Conservation (phyloP, 768 basidiomycete genomes). For the Podaxis mareebaensis region DNA sequence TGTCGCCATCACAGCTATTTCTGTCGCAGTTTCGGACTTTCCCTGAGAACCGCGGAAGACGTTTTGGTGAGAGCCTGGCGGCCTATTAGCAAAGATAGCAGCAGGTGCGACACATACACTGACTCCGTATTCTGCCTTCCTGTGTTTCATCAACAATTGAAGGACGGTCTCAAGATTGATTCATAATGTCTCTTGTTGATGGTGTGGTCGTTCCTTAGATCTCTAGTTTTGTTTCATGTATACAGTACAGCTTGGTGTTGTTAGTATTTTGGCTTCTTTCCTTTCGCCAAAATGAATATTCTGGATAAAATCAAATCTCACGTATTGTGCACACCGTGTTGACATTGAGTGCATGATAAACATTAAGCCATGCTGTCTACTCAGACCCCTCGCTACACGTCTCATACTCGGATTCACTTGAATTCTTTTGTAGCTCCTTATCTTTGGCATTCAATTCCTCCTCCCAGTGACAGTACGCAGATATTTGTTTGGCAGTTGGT, state of each 20-base stretch:
- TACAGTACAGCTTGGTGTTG: no score
- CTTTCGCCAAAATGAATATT: neutral
- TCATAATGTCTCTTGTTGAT: neutral
- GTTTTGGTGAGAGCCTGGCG: slow-evolving; percentile 72
- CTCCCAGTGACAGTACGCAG: neutral
- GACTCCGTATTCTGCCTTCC: slow-evolving; percentile 60
- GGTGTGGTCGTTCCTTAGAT: no score
- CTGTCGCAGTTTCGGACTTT: slow-evolving; percentile 79
- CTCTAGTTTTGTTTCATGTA: no score
- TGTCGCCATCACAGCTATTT: slow-evolving; percentile 53
- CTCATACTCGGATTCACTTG: neutral
- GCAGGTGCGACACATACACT: slow-evolving; percentile 84
- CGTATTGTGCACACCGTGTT: neutral
- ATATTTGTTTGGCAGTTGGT: neutral
- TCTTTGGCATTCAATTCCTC: neutral
- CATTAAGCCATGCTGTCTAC: neutral
- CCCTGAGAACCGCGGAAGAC: no score
- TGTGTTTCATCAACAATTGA: neutral
- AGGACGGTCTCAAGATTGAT: neutral
- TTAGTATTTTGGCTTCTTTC: neutral
- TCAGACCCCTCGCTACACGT: neutral
- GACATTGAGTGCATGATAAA: neutral
- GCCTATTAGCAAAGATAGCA: slow-evolving; percentile 76
- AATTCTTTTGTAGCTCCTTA: neutral
- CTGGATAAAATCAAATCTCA: neutral